Percentiles rank a stretch among this genome's conserved stretches.
Evolutionary conservation across 768 basidiomycete genomes (phyloP).

Genomic region (Cystofilobasidium capitatum): DNA sequence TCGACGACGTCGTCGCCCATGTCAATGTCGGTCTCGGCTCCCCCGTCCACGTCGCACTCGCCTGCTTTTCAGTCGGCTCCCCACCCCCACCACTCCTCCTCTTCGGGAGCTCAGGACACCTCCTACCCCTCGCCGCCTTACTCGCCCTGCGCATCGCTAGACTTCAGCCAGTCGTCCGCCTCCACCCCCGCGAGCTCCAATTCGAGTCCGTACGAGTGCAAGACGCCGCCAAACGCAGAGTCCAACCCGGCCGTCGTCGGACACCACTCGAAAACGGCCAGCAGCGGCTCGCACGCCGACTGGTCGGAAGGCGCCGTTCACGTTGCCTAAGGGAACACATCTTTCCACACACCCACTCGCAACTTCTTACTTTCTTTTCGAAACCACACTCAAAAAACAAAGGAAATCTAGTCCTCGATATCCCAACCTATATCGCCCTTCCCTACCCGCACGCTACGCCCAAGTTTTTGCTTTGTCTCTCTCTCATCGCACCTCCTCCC

Average conservation of each 20-base stretch:
- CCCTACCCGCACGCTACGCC: too few relatives aligned
- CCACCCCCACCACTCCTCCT: not conserved
- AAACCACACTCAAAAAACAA: too few relatives aligned
- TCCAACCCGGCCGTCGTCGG: not conserved
- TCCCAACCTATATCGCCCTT: too few relatives aligned
- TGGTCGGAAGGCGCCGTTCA: not conserved
- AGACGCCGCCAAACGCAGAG: not conserved
- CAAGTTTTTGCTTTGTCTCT: too few relatives aligned
- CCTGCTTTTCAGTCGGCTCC: not conserved
- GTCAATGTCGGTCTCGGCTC: not conserved
- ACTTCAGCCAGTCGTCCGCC: not conserved
- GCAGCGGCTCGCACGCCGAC: not conserved
- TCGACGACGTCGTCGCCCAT: not conserved
- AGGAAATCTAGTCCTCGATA: too few relatives aligned
- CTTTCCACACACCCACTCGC: too few relatives aligned
- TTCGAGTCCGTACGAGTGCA: not conserved
- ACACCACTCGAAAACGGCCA: not conserved
- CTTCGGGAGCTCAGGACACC: not conserved
- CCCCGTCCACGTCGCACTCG: not conserved
- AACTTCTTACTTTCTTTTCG: too few relatives aligned
- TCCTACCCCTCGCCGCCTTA: slow-evolving; percentile 2
- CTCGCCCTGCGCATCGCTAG: slow-evolving; percentile 3
- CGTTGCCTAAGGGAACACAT: not conserved
- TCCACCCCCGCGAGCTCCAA: not conserved
- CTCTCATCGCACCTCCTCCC: too few relatives aligned